Evolutionary conservation across 768 basidiomycete species (phyloP), one percentile per base, ranked within the genome.

Genomic region (Pleurotus sapidus): DNA sequence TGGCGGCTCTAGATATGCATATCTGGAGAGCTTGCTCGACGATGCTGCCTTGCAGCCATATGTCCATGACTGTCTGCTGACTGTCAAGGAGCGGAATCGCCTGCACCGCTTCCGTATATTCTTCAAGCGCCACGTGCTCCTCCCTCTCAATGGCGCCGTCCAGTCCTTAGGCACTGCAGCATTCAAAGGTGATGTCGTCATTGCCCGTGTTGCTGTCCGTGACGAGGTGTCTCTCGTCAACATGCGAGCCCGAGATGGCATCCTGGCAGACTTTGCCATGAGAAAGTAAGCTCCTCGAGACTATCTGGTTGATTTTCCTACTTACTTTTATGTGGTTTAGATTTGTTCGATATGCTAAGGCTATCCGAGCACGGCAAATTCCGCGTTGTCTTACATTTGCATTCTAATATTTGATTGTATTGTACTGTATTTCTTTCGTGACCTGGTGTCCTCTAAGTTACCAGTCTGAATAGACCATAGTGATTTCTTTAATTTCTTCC

Each of bases 171-270:
- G 30, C 30, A 34, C 30, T 34, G 30, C 30, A 34, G 8, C 27
- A 14, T 56, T 56, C 37, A 25, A 20, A 45, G 55, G 55, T 17
- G 55, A 56, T 27, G 43, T 45, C 17, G 18, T 47, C 9, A 46
- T 56, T 12, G 30, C 20, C 18, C n/a, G 55, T 12, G 15, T 46
- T 12, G 55, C 42, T 50, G 20, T 46, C 7, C n/a, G 24, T 14
- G 34, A 45, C 30, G 20, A 18, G 12, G 8, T 15, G 23, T 46
- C 43, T 15, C n/a, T 56, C 23, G 55, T 56, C 8, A 56, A 56
- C 23, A 56, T 56, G 55, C 45, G 55, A 46, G 55, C n/a, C 18
- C 45, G 55, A 23, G 55, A 56, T 45, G 25, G 43, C 14, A 47
- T 56, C 15, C 17, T 56, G 47, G 17, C 55, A 20, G 55, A 56